Evolutionary conservation across 225 moss, liverwort and hornwort genomes (phyloP), one percentile per base, ranked within the genome.

Genomic region (Polytrichum commune): DNA sequence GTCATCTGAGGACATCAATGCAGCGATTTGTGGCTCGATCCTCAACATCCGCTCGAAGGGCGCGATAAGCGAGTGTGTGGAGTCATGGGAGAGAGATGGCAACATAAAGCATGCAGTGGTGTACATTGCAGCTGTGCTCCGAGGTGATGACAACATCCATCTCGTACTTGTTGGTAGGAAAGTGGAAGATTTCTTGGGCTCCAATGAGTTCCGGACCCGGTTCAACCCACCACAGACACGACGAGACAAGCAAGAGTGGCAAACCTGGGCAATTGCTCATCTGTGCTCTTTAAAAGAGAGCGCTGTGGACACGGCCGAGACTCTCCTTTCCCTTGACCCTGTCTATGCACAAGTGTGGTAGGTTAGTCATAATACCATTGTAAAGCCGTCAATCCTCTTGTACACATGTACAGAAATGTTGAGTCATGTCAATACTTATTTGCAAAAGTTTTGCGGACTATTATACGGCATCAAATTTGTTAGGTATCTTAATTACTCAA

Each of bases 121-220:
- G 18, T 88, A 88, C 77, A 75, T 88, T 3, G 88, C 88, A 64
- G 88, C 88, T 27, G 67, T 76, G 29, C 58, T 86, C 8, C 72
- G 75, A 3, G 72, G 76, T 63, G 68, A 82, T 58, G 64, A 75
- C 27, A 77, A 79, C 57, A 79, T 88, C 33, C 88, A 88, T 38
- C 81, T 88, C 53, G 88, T 88, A n/a, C 88, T 88, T 18, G 88
- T 88, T 5, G 88, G 88, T n/a, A 74, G 72, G 1, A 88, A 84
- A 68, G 88, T 88, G 70, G 88, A 84, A 55, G 73, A 82, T 19
- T 82, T 73, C 23, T 61, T 82, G 33, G 88, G 88, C 65, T 88
- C 88, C 19, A 82, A 79, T 38, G 88, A 88, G 75, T 88, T 74
- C 35, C 81, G 88, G 9, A 77, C 32, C 53, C 77, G 79, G 10